A percentile compares a stretch with the other conserved stretches of the same genome.
These are phyloP conservation scores for Linum trigynum DNA, from an alignment of 345 rosid genomes.

Conservation along the genomic window DNA sequence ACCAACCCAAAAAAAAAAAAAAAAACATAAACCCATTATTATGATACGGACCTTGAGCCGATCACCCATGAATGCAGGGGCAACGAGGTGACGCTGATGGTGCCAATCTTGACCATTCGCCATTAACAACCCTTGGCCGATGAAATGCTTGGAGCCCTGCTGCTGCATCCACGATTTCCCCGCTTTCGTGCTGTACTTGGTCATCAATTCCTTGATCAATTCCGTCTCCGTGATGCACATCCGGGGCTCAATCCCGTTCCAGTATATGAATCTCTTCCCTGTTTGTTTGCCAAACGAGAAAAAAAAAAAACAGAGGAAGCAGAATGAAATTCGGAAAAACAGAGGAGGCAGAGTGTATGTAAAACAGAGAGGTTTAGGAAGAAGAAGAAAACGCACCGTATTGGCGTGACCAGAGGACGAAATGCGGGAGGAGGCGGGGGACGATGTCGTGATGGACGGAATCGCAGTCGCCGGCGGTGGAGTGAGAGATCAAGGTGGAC, in stretches of 20 bases:
- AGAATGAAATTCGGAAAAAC: not conserved
- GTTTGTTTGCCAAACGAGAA: not conserved
- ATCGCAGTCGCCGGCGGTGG: conserved; percentile 54
- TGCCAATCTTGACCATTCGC: conserved; percentile 62
- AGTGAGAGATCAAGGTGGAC: conserved; percentile 45
- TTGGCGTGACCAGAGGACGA: conserved; percentile 61
- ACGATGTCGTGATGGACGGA: conserved; percentile 62
- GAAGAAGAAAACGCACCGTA: conserved; percentile 37
- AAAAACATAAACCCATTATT: too few species aligned
- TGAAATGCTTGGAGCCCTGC: conserved; percentile 77
- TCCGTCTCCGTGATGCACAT: conserved; percentile 70
- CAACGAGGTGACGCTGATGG: conserved; percentile 25
- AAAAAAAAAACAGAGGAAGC: not conserved
- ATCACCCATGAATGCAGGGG: conserved; percentile 28
- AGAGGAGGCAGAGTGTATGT: not conserved
- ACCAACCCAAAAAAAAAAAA: not conserved
- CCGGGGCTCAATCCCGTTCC: conserved; percentile 90
- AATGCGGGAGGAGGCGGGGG: conserved; percentile 78
- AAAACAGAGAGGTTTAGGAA: not conserved
- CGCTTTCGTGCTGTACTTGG: conserved; percentile 55
- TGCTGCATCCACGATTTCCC: conserved; percentile 94
- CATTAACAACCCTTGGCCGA: conserved; percentile 73
- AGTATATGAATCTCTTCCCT: conserved; percentile 81
- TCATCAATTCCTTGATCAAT: conserved; percentile 60
- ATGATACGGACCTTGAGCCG: conserved; percentile 16